A percentile compares a stretch with the other conserved stretches of the same genome.
Conservation (phyloP, 768 basidiomycete genomes). For the Artomyces pyxidatus region DNA sequence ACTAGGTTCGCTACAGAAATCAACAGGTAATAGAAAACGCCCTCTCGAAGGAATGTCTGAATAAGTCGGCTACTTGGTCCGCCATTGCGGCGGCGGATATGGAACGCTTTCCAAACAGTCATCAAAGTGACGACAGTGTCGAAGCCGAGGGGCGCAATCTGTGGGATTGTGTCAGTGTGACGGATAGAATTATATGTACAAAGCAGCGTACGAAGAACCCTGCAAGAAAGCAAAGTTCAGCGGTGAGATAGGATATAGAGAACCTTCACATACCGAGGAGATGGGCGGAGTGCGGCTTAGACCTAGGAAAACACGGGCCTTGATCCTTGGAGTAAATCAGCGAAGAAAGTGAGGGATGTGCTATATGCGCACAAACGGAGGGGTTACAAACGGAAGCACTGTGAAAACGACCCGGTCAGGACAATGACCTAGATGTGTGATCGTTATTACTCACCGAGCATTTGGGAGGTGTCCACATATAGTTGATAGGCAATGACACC, state of each 20-base stretch:
- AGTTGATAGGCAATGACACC: conserved; percentile 78
- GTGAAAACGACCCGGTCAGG: not conserved
- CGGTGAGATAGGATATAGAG: conserved; percentile 4
- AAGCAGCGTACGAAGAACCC: conserved; percentile 24
- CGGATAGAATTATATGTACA: not conserved
- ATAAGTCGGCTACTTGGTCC: conserved; percentile 73
- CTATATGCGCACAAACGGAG: conserved; percentile 42
- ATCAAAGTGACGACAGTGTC: conserved; percentile 76
- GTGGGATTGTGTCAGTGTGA: conserved; percentile 1
- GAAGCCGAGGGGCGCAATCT: conserved; percentile 78
- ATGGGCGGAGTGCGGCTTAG: conserved; percentile 78
- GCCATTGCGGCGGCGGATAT: conserved; percentile 66
- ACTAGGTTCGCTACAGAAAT: conserved; percentile 83
- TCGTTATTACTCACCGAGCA: conserved; percentile 68
- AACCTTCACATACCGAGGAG: conserved; percentile 51
- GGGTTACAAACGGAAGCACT: conserved; percentile 51
- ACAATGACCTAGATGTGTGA: no score
- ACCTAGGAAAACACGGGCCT: conserved; percentile 75
- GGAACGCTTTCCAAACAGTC: conserved; percentile 74
- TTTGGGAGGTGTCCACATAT: conserved; percentile 70
- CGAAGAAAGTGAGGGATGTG: not conserved
- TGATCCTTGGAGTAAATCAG: conserved; percentile 25
- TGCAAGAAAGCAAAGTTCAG: conserved; percentile 46
- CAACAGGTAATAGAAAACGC: conserved; percentile 78
- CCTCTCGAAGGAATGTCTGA: conserved; percentile 79